phyloP scores from a whole-genome alignment of 2,329 filamentous ascomycete genomes.

The Diaporthe caulivora region DNA sequence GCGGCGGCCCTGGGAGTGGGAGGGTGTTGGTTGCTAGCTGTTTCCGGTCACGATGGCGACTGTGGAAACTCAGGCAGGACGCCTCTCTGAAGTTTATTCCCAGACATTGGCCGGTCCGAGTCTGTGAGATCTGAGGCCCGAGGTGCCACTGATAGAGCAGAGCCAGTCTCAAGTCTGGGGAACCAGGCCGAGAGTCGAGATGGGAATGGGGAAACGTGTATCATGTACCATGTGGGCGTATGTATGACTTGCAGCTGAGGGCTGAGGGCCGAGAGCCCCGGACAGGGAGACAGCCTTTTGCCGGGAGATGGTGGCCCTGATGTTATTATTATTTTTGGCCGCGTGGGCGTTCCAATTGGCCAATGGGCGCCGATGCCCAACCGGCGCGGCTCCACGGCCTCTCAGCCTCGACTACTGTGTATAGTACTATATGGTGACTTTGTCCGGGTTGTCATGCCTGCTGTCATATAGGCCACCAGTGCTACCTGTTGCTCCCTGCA shows the following conservation, averaged over 20 bases:
- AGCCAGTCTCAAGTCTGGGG: constrained; percentile 30
- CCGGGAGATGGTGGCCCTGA: constrained; percentile 5
- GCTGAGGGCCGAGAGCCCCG: constrained; percentile 24
- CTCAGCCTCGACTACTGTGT: neutral
- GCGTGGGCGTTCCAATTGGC: constrained; percentile 2
- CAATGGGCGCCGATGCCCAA: neutral
- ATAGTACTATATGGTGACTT: neutral
- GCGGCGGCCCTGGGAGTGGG: neutral
- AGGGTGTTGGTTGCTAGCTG: neutral
- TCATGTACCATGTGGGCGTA: constrained; percentile 28
- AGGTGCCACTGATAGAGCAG: constrained; percentile 30
- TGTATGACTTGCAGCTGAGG: constrained; percentile 34
- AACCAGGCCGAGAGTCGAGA: constrained; percentile 24
- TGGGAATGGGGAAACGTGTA: constrained; percentile 27
- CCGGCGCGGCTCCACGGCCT: neutral
- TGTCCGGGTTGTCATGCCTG: no score
- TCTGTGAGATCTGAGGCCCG: constrained; percentile 26
- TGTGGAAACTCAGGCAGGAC: constrained; percentile 13
- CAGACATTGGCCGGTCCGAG: constrained; percentile 31
- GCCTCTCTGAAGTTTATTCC: constrained; percentile 15
- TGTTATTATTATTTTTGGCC: constrained; percentile 22
- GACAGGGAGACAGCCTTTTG: constrained; percentile 16
- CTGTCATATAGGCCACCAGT: no score
- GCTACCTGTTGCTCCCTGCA: no score
- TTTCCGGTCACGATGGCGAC: constrained; percentile 23